Percentiles rank a stretch among this genome's conserved stretches.
Evolutionary conservation across 2,329 filamentous ascomycete genomes (phyloP).

Genomic region (Claviceps sp.): DNA sequence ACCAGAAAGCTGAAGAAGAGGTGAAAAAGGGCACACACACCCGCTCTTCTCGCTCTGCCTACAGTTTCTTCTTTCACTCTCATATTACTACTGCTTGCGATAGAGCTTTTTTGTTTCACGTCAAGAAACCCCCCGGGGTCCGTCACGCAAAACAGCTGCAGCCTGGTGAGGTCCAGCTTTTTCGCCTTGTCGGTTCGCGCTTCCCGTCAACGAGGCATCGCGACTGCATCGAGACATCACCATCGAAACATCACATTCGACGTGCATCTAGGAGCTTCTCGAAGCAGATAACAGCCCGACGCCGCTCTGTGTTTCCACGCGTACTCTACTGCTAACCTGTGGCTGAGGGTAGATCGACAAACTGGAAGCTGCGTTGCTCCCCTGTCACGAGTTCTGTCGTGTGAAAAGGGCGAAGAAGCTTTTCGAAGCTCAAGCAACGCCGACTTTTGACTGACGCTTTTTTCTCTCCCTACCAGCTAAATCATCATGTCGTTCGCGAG

Average conservation of each 20-base stretch:
- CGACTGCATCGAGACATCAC: not conserved
- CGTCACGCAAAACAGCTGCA: not conserved
- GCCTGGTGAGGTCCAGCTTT: not conserved
- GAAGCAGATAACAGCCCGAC: not conserved
- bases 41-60: slow-evolving; percentile 10
- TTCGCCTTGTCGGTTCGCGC: not conserved
- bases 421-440: not conserved
- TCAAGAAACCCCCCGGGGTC: not conserved
- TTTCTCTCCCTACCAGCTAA: slow-evolving; percentile 6
- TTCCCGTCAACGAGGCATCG: slow-evolving; percentile 1
- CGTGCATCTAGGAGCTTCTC: not conserved
- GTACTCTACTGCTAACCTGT: not conserved
- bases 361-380: not conserved
- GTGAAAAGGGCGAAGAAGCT: not conserved
- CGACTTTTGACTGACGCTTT: not conserved
- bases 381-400: not conserved
- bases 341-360: not conserved
- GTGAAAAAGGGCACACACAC: slow-evolving; percentile 18
- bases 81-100: slow-evolving; percentile 5
- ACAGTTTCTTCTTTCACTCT: not conserved
- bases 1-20: slow-evolving; percentile 4
- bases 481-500: slow-evolving; percentile 42
- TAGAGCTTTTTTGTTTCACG: not conserved
- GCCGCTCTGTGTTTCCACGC: not conserved
- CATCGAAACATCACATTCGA: not conserved